Evolutionary conservation across 108 stramenopile genomes (phyloP).

Genomic region (Skeletonema potamos): DNA sequence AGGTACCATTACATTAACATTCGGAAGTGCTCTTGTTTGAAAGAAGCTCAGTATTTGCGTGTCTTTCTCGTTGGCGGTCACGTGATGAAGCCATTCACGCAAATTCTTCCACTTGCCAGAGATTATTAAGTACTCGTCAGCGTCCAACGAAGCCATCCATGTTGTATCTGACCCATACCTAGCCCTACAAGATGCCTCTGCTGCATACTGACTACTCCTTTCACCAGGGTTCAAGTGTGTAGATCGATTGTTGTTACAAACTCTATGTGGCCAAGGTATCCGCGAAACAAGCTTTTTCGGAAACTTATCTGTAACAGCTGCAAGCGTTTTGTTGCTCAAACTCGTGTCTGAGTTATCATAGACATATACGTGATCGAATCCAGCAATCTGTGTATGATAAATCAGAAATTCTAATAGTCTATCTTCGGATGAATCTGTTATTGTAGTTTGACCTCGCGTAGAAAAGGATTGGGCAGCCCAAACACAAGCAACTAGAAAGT

Average conservation of each 20-base stretch:
- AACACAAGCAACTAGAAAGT: slow-evolving; percentile 61
- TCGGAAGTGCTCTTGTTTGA: slow-evolving; percentile 43
- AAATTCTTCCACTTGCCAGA: slow-evolving; percentile 40
- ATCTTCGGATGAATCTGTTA: slow-evolving; percentile 8
- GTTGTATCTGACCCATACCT: slow-evolving; percentile 68
- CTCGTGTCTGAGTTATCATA: slow-evolving; percentile 73
- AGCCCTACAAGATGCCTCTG: slow-evolving; percentile 71
- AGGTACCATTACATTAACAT: slow-evolving; percentile 26
- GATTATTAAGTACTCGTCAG: slow-evolving; percentile 80
- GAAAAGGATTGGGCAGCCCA: slow-evolving; percentile 60
- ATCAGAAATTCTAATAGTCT: slow-evolving; percentile 65
- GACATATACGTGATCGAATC: slow-evolving; percentile 82
- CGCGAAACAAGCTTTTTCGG: slow-evolving; percentile 44
- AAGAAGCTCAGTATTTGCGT: slow-evolving; percentile 57
- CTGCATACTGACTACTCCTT: slow-evolving; percentile 77
- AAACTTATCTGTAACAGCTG: slow-evolving; percentile 36
- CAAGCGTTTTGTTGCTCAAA: slow-evolving; percentile 24
- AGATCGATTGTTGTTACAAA: slow-evolving; percentile 83
- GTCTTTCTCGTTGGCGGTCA: slow-evolving; percentile 14
- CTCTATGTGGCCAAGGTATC: slow-evolving; percentile 63
- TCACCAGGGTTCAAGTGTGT: slow-evolving; percentile 70
- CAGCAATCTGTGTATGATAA: slow-evolving; percentile 56
- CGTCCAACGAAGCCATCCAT: slow-evolving; percentile 82
- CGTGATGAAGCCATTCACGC: slow-evolving; percentile 18
- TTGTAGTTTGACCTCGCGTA: slow-evolving; percentile 37